Conservation (phyloP, 2,329 filamentous ascomycete species). For the Coniochaeta hoffmannii region DNA sequence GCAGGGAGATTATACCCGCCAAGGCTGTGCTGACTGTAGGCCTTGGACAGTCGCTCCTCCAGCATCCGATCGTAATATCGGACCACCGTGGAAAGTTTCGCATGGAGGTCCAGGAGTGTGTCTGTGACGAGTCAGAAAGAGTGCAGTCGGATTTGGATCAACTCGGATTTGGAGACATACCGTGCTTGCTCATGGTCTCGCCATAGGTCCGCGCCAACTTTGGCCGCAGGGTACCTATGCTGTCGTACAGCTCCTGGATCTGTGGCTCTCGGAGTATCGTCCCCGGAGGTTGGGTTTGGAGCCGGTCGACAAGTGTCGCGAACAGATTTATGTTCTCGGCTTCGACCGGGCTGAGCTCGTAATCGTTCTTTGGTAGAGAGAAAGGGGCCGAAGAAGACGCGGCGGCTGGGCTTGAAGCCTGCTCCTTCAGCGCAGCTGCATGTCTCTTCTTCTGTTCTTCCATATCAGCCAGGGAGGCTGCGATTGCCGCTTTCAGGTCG, state of each 20-base stretch:
- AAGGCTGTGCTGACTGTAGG: constrained; percentile 75
- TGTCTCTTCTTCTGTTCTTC: constrained; percentile 95
- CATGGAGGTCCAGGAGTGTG: constrained; percentile 85
- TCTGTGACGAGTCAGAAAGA: constrained; percentile 47
- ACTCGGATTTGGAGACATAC: constrained; percentile 38
- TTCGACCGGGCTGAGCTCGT: constrained; percentile 87
- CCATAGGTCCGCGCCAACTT: constrained; percentile 94
- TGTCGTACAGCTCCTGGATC: constrained; percentile 96
- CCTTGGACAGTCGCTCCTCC: constrained; percentile 87
- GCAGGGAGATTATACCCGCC: constrained; percentile 55
- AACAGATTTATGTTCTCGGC: constrained; percentile 98
- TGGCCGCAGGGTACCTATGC: constrained; percentile 85
- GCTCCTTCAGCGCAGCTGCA: constrained; percentile 73
- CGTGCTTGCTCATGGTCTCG: constrained; percentile 99
- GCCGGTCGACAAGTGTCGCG: constrained; percentile 82
- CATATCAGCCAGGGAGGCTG: constrained; percentile 91
- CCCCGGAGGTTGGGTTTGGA: constrained; percentile 91
- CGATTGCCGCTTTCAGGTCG: constrained; percentile 90
- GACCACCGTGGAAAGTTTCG: constrained; percentile 91
- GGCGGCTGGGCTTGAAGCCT: constrained; percentile 50
- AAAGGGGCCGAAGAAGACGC: constrained; percentile 43
- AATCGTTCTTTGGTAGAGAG: constrained; percentile 75
- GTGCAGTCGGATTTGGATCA: not conserved
- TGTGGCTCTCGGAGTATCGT: constrained; percentile 96
- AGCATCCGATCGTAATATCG: constrained; percentile 98